Conservation (phyloP, 1,139 yeast genomes). For the Pichia cactophila region DNA sequence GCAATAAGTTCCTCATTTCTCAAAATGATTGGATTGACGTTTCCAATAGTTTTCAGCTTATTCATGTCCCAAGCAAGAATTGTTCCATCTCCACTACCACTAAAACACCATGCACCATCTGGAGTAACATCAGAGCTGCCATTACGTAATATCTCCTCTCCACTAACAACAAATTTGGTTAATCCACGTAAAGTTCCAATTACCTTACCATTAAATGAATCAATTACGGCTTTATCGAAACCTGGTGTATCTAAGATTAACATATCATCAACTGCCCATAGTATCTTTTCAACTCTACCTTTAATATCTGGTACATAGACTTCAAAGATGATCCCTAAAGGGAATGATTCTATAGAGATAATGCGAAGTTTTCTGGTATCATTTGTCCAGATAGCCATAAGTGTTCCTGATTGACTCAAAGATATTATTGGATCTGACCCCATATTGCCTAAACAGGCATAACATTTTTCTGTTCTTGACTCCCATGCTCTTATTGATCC, state of each 20-base stretch:
- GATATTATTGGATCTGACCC: constrained; percentile 38
- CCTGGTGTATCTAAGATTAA: constrained; percentile 30
- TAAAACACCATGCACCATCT: constrained; percentile 67
- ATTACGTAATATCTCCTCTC: constrained; percentile 13
- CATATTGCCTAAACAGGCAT: constrained; percentile 43
- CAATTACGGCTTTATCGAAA: constrained; percentile 21
- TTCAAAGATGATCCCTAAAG: constrained; percentile 13
- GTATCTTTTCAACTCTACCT: constrained; percentile 10
- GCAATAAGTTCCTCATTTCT: constrained; percentile 2
- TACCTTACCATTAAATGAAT: constrained; percentile 16
- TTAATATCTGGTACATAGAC: constrained; percentile 1
- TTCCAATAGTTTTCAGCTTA: neutral
- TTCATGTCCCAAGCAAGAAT: constrained; percentile 57
- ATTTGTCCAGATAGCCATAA: constrained; percentile 64
- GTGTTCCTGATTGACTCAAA: constrained; percentile 77
- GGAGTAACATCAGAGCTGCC: constrained; percentile 48
- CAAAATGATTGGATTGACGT: constrained; percentile 4
- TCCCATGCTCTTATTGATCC: constrained; percentile 87
- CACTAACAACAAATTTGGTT: constrained; percentile 8
- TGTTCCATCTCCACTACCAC: constrained; percentile 53
- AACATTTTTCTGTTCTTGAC: constrained; percentile 50
- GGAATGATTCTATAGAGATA: constrained; percentile 19
- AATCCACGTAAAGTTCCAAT: constrained; percentile 16
- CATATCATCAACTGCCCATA: constrained; percentile 9
- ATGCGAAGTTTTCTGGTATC: constrained; percentile 43